Evolutionary conservation across 208 protist genomes (phyloP).

Genomic region (Balamuthia mandrillaris): DNA sequence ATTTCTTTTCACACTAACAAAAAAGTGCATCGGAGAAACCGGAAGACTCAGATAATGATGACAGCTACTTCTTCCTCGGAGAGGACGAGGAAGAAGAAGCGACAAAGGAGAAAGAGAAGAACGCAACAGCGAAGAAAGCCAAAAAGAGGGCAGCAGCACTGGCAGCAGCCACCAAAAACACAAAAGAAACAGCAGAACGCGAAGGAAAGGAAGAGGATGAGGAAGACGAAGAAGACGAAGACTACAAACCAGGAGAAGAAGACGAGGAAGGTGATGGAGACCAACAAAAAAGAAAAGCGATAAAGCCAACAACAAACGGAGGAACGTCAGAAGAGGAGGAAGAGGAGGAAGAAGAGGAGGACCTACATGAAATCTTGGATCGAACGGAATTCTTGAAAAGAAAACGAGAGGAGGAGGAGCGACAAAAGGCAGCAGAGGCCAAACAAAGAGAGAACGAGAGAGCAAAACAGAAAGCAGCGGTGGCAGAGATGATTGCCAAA

Average conservation of each 20-base stretch:
- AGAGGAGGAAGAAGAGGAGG: background rate
- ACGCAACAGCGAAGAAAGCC: no score
- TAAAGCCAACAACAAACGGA: background rate
- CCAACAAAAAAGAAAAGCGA: background rate
- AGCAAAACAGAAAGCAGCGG: background rate
- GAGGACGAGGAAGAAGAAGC: no score
- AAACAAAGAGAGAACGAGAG: background rate
- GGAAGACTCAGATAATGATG: no score
- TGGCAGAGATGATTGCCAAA: background rate
- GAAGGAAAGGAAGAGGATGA: background rate
- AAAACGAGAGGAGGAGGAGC: background rate
- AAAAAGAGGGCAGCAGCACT: no score
- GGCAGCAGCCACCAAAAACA: no score
- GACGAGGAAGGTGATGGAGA: background rate
- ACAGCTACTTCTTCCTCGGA: no score
- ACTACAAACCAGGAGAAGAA: background rate
- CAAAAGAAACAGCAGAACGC: no score
- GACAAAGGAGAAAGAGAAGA: no score
- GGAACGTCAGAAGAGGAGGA: background rate
- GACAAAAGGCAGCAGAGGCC: no score
- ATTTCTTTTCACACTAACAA: no score
- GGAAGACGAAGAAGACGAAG: constrained; percentile 26
- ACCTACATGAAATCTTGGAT: background rate
- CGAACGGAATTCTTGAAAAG: background rate
- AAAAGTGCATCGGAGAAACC: no score